Evolutionary conservation across 345 rosid species (phyloP).

Genomic region (Eucalyptus cloeziana): DNA sequence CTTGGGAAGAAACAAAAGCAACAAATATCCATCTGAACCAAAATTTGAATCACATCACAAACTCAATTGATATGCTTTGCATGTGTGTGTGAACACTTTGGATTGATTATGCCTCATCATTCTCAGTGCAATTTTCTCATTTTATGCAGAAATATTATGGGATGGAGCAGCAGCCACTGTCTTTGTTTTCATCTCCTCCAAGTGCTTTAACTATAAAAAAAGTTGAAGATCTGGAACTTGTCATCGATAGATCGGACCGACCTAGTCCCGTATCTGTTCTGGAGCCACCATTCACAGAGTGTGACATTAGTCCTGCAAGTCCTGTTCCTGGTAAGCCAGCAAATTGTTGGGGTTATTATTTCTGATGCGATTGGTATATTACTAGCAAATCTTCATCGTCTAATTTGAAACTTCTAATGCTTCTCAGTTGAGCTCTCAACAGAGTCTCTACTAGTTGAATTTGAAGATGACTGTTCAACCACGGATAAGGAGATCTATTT

Average conservation of each 20-base stretch:
- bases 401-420: background rate
- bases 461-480: conserved; percentile 31
- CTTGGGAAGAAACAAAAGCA: background rate
- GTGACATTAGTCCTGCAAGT: conserved; percentile 50
- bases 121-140: background rate
- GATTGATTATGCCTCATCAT: background rate
- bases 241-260: conserved; percentile 33
- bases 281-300: conserved; percentile 58
- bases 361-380: background rate
- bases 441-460: conserved; percentile 50
- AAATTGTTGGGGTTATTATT: background rate
- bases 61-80: background rate
- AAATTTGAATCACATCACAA: background rate
- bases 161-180: conserved; percentile 14
- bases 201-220: conserved; percentile 15
- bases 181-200: conserved; percentile 37
- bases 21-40: background rate
- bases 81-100: background rate
- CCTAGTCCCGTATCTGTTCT: conserved; percentile 93
- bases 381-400: background rate
- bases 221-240: conserved; percentile 31
- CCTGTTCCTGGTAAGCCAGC: background rate
- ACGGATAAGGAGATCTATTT: conserved; percentile 8
- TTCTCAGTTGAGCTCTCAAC: conserved; percentile 34
- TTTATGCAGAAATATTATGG: conserved; percentile 31